Conservation (phyloP, 768 basidiomycete species). For the Tricholoma hemisulphureum region DNA sequence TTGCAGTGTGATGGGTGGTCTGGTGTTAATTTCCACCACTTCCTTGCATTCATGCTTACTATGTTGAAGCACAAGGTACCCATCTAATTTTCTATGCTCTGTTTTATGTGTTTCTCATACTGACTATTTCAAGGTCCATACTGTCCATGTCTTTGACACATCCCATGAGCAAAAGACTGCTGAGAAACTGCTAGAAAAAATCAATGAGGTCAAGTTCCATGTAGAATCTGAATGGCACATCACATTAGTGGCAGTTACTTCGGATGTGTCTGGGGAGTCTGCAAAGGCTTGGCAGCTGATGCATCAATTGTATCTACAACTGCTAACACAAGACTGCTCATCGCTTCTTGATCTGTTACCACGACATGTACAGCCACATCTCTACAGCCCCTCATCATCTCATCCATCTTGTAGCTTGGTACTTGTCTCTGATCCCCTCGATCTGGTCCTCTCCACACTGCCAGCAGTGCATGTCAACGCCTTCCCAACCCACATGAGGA, state of each 20-base stretch:
- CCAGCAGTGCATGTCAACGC: no score
- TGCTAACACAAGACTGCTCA: no score
- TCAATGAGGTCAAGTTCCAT: constrained; percentile 14
- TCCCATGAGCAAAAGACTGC: constrained; percentile 31
- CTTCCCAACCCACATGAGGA: no score
- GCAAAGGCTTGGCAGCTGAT: constrained; percentile 23
- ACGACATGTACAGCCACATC: no score
- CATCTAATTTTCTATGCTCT: no score
- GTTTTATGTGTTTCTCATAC: no score
- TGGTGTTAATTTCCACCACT: constrained; percentile 26
- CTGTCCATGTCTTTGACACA: constrained; percentile 30
- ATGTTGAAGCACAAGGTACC: background rate
- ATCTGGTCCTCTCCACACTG: no score
- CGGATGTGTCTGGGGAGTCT: constrained; percentile 38
- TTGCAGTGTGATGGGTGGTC: constrained; percentile 30
- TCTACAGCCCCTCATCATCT: no score
- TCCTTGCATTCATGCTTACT: constrained; percentile 27
- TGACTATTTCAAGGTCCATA: constrained; percentile 17
- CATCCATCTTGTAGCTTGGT: no score
- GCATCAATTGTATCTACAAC: no score
- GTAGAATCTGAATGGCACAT: constrained; percentile 27
- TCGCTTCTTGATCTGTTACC: no score
- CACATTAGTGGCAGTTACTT: constrained; percentile 27
- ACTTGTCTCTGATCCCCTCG: no score
- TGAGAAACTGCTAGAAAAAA: constrained; percentile 23